These are phyloP conservation scores for Agrocybe pediades DNA, from an alignment of 768 basidiomycete species.

Conservation along the genomic window DNA sequence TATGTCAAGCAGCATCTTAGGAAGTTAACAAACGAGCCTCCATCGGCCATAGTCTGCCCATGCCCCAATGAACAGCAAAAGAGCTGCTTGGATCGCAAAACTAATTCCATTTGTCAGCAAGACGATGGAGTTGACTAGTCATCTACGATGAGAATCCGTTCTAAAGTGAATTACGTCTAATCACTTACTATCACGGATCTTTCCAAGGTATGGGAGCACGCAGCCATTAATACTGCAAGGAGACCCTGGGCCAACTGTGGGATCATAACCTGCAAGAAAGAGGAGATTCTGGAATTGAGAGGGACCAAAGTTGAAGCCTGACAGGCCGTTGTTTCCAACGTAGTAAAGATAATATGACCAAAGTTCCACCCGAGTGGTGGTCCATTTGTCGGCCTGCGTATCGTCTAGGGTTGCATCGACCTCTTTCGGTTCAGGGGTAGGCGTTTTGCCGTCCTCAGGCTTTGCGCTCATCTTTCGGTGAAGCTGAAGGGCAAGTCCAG, in stretches of 20 bases:
- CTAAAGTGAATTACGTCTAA: not conserved
- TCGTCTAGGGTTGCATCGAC: not conserved
- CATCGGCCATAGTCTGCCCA: constrained; percentile 85
- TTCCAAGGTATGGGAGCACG: constrained; percentile 67
- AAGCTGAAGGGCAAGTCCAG: not conserved
- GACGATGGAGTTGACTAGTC: constrained; percentile 77
- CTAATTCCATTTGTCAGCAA: constrained; percentile 79
- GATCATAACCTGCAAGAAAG: constrained; percentile 74
- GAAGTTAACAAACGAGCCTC: constrained; percentile 44
- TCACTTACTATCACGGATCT: constrained; percentile 56
- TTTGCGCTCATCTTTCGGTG: not conserved
- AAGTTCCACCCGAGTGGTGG: constrained; percentile 51
- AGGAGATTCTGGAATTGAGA: constrained; percentile 77
- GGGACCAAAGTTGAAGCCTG: constrained; percentile 73
- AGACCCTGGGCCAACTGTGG: constrained; percentile 54
- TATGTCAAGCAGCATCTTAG: not conserved
- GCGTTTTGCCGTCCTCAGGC: not conserved
- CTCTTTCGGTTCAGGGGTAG: not conserved
- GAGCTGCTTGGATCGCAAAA: constrained; percentile 72
- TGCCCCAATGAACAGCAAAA: constrained; percentile 68
- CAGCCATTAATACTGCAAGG: constrained; percentile 57
- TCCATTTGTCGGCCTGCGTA: constrained; percentile 18
- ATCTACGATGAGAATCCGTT: not conserved
- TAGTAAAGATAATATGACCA: constrained; percentile 67
- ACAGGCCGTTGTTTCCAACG: constrained; percentile 67